Evolutionary conservation across 108 stramenopile genomes (phyloP), one percentile per base, ranked within the genome.

Genomic region (Fistulifera solaris): DNA sequence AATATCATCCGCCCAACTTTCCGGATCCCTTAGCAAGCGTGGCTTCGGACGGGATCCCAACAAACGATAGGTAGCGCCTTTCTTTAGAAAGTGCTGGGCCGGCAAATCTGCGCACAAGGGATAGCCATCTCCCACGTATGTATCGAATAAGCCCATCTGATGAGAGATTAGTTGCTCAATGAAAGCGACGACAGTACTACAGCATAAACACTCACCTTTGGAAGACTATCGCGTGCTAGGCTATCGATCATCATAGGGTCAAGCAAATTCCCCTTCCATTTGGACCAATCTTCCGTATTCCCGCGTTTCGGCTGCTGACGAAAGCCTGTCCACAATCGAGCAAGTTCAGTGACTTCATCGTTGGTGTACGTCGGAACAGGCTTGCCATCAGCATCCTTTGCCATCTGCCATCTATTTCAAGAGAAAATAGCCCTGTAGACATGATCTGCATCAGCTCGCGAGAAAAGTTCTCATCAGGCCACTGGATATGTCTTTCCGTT

Each of bases 41-140:
- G 66, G 66, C 1, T 14, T 21, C 12, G 66, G 62, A 2, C 14
- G 38, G 15, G 49, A 61, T 38, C 70, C 65, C 18, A 88, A 52
- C 14, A 81, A 59, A 10, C 76, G 54, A 47, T 68, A 85, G 1
- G 19, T 75, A 1, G 79, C 81, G 52, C 67, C 62, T 53, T 48
- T 50, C 48, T 60, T 63, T 27, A 88, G 42, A 35, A 88, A 85
- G 8, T 73, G 42, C 25, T 72, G 62, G 1, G 49, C 48, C 14
- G 80, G 78, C 17, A 82, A 38, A 53, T 80, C 73, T 25, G 3
- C 22, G 18, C 72, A 73, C 14, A 67, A 63, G 17, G 72, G 72
- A 41, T 65, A 63, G 1, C 70, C 64, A 52, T 89, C 83, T 26
- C 83, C 87, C 42, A 89, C 56, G 61, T 83, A 89, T 17, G 65